Evolutionary conservation across 495 filamentous ascomycete species (phyloP).

Genomic region (Penicillium angulare): DNA sequence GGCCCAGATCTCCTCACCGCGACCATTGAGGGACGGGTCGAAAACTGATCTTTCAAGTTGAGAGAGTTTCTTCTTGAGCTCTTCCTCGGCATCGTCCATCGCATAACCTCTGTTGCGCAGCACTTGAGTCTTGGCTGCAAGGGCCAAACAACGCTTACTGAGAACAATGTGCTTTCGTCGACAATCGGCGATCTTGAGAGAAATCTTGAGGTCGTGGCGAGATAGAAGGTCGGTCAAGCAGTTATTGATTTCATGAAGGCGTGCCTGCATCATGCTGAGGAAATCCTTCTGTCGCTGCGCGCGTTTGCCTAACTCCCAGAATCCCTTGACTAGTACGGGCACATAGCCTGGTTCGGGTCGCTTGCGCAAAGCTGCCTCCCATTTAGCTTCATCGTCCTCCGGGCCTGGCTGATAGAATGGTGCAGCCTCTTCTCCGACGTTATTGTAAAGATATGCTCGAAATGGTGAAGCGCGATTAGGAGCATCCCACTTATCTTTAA

Average conservation of each 20-base stretch:
- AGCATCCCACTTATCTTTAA: slow-evolving; percentile 84
- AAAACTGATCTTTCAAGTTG: slow-evolving; percentile 70
- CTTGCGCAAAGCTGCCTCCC: slow-evolving; percentile 88
- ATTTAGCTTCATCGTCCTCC: slow-evolving; percentile 77
- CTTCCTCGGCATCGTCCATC: slow-evolving; percentile 87
- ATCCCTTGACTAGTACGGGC: slow-evolving; percentile 69
- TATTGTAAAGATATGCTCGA: slow-evolving; percentile 92
- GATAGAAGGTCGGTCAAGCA: slow-evolving; percentile 74
- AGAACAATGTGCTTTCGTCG: slow-evolving; percentile 76
- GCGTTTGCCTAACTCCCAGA: slow-evolving; percentile 69
- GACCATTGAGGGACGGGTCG: slow-evolving; percentile 79
- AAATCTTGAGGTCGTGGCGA: slow-evolving; percentile 78
- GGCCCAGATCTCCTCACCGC: slow-evolving; percentile 96
- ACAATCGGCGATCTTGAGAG: slow-evolving; percentile 75
- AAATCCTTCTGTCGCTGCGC: slow-evolving; percentile 73
- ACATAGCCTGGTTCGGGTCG: slow-evolving; percentile 77
- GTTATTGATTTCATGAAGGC: slow-evolving; percentile 90
- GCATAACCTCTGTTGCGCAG: slow-evolving; percentile 90
- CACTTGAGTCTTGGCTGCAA: slow-evolving; percentile 90
- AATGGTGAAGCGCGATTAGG: slow-evolving; percentile 69
- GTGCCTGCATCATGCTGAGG: slow-evolving; percentile 67
- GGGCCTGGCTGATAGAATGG: slow-evolving; percentile 78
- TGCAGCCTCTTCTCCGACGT: slow-evolving; percentile 71
- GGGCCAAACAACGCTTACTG: slow-evolving; percentile 73
- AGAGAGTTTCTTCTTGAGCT: slow-evolving; percentile 78